These are phyloP conservation scores for Trichoderma citrinoviride DNA, from an alignment of 2,329 filamentous ascomycete species.

Conservation along the genomic window DNA sequence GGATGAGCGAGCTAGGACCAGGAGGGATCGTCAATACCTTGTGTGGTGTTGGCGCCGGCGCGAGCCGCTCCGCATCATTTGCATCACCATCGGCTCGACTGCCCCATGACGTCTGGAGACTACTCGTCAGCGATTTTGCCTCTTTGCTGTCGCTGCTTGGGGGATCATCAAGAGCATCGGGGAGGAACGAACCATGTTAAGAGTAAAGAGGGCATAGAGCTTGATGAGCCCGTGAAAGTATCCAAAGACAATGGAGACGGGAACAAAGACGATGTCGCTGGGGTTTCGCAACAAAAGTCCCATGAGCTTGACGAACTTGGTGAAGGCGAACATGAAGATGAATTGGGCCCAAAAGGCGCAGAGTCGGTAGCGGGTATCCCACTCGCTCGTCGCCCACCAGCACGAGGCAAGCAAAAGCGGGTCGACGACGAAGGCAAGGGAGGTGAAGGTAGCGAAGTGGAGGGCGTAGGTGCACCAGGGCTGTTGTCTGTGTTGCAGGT, in stretches of 20 bases:
- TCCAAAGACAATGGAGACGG: slow-evolving; percentile 84
- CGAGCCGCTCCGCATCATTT: slow-evolving; percentile 72
- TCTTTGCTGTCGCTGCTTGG: background rate
- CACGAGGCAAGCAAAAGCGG: slow-evolving; percentile 67
- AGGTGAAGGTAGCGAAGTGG: slow-evolving; percentile 88
- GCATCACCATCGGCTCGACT: slow-evolving; percentile 88
- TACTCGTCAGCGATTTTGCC: background rate
- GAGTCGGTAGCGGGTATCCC: slow-evolving; percentile 51
- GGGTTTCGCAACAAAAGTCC: slow-evolving; percentile 85
- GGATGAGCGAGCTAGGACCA: slow-evolving; percentile 44
- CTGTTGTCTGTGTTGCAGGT: slow-evolving; percentile 64
- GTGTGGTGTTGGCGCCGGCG: slow-evolving; percentile 43
- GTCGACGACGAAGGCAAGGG: slow-evolving; percentile 78
- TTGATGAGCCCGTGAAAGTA: slow-evolving; percentile 94
- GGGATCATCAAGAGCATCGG: background rate
- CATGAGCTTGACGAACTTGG: slow-evolving; percentile 87
- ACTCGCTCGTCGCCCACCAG: slow-evolving; percentile 64
- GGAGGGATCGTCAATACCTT: slow-evolving; percentile 45
- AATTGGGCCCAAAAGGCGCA: slow-evolving; percentile 61
- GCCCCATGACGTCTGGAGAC: slow-evolving; percentile 82
- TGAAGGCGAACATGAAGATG: slow-evolving; percentile 74
- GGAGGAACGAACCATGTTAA: slow-evolving; percentile 67
- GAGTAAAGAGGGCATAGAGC: slow-evolving; percentile 78
- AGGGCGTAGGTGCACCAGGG: slow-evolving; percentile 92
- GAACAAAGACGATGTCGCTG: slow-evolving; percentile 73